These are phyloP conservation scores for Phoenix dactylifera DNA, from an alignment of 176 grass and related monocot species.

Conservation along the genomic window DNA sequence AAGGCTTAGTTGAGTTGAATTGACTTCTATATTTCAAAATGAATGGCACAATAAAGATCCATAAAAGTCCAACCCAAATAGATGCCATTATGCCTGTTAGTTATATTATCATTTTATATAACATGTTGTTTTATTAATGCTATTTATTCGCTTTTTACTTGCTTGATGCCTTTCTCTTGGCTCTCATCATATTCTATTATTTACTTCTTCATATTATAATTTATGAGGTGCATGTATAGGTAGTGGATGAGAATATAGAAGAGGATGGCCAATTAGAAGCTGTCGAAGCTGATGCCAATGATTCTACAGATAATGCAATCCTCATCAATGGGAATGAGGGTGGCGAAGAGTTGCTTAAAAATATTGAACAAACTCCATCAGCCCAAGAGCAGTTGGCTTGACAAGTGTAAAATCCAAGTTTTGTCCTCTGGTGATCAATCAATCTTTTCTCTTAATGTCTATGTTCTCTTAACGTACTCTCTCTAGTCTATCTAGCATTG, in stretches of 20 bases:
- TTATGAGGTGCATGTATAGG: constrained; percentile 13
- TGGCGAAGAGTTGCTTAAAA: constrained; percentile 70
- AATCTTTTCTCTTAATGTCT: background rate
- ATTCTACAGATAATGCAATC: constrained; percentile 46
- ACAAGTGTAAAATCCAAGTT: constrained; percentile 17
- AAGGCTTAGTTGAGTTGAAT: too few species aligned
- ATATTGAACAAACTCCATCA: constrained; percentile 30
- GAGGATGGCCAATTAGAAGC: constrained; percentile 58
- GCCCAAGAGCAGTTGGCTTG: constrained; percentile 10
- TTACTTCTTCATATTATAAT: background rate
- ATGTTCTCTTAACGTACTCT: too few species aligned
- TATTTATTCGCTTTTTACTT: too few species aligned
- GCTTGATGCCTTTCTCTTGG: background rate
- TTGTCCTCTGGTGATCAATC: constrained; percentile 18
- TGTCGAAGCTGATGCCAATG: constrained; percentile 50
- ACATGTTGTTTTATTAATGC: too few species aligned
- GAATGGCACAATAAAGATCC: too few species aligned
- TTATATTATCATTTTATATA: too few species aligned
- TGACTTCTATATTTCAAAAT: too few species aligned
- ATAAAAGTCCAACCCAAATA: too few species aligned
- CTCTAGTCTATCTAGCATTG: too few species aligned
- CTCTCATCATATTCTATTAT: background rate
- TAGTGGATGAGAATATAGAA: constrained; percentile 28
- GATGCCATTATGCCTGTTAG: too few species aligned
- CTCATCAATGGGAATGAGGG: constrained; percentile 85